phyloP scores from a whole-genome alignment of 2,329 filamentous ascomycete species.

The Exophiala lecanii-corni region DNA sequence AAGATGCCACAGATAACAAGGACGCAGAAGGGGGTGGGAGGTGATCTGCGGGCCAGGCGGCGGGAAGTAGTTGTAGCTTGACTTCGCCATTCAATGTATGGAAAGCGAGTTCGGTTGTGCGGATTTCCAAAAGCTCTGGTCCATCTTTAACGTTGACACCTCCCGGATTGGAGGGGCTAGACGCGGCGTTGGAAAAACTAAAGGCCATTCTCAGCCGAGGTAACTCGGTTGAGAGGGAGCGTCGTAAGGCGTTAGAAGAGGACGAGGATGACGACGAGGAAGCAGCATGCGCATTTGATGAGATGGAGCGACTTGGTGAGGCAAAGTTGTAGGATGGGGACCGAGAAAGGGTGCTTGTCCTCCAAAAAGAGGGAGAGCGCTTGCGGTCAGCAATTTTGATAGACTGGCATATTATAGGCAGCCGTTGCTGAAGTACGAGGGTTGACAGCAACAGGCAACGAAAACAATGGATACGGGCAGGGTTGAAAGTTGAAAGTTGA shows the following conservation, averaged over 20 bases:
- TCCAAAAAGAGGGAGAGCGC: conserved; percentile 38
- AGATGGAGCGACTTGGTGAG: conserved; percentile 29
- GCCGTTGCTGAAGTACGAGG: no score
- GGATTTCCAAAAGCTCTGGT: conserved; percentile 68
- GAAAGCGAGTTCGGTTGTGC: conserved; percentile 84
- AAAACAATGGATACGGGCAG: no score
- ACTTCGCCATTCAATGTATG: conserved; percentile 61
- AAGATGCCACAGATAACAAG: conserved; percentile 76
- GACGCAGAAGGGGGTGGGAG: conserved; percentile 73
- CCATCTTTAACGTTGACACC: conserved; percentile 47
- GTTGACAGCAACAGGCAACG: no score
- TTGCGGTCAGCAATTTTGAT: conserved; percentile 44
- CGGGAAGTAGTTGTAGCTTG: conserved; percentile 73
- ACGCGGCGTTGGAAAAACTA: conserved; percentile 51
- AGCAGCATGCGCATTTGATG: conserved; percentile 36
- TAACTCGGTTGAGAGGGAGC: conserved; percentile 36
- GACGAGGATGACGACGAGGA: conserved; percentile 28
- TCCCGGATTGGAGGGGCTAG: conserved; percentile 34
- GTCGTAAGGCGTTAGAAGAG: conserved; percentile 29
- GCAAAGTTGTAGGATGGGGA: conserved; percentile 37
- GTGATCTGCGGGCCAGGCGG: conserved; percentile 65
- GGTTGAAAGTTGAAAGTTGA: no score
- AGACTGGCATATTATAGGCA: conserved; percentile 5
- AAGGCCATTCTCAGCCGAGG: conserved; percentile 56
- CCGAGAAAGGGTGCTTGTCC: conserved; percentile 39